Evolutionary conservation across 2,329 filamentous ascomycete species (phyloP).

Genomic region (Malbranchea cinnamomea): DNA sequence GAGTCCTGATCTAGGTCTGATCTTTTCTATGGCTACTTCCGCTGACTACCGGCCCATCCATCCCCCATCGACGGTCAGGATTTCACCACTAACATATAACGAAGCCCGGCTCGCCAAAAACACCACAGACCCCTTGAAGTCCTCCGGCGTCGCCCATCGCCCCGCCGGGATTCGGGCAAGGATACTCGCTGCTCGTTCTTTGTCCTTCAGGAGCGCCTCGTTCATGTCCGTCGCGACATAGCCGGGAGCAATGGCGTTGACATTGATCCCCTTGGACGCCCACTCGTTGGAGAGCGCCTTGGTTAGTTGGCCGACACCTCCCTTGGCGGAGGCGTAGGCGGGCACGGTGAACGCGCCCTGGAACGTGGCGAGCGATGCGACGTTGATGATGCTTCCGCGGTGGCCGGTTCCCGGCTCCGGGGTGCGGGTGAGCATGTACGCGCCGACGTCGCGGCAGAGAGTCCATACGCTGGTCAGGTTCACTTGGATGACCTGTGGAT

Average conservation of each 20-base stretch:
- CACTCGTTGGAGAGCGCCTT: slow-evolving; percentile 81
- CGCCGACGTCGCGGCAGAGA: slow-evolving; percentile 60
- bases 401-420: slow-evolving; percentile 32
- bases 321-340: slow-evolving; percentile 76
- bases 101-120: slow-evolving; percentile 13
- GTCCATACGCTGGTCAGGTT: slow-evolving; percentile 75
- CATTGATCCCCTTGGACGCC: slow-evolving; percentile 61
- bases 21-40: too few species aligned
- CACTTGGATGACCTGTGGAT: slow-evolving; percentile 58
- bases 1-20: too few species aligned
- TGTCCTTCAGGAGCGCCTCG: slow-evolving; percentile 59
- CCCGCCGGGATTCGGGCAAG: slow-evolving; percentile 15
- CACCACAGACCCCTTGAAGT: slow-evolving; percentile 12
- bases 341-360: slow-evolving; percentile 81
- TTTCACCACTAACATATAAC: slow-evolving; percentile 33
- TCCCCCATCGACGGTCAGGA: slow-evolving; percentile 73
- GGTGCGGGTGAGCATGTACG: slow-evolving; percentile 55
- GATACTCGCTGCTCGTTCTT: slow-evolving; percentile 56
- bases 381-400: slow-evolving; percentile 61
- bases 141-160: slow-evolving; percentile 11
- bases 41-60: slow-evolving; percentile 77
- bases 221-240: slow-evolving; percentile 97
- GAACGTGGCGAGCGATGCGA: slow-evolving; percentile 66
- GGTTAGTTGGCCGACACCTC: slow-evolving; percentile 69
- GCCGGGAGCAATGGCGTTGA: slow-evolving; percentile 79